These are phyloP conservation scores for Hypomyces rosellus DNA, from an alignment of 2,329 filamentous ascomycete species.

Conservation along the genomic window DNA sequence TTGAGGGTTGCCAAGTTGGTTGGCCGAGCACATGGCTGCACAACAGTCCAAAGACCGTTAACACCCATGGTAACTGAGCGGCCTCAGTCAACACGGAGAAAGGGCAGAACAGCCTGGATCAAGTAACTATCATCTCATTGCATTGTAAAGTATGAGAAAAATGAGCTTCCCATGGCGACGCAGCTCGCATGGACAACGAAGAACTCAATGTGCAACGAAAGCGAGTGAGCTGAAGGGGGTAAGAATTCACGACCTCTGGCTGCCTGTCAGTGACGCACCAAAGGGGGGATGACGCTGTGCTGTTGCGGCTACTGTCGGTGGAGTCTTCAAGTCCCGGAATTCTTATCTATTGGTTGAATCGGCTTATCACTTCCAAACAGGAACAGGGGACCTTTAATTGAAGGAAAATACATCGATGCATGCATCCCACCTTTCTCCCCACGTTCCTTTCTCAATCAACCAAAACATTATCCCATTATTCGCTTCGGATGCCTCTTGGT, in stretches of 20 bases:
- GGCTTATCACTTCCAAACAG: not conserved
- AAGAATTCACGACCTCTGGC: not conserved
- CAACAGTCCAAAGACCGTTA: conserved; percentile 92
- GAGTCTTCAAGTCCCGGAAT: not conserved
- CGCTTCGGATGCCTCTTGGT: not conserved
- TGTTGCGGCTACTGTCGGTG: not conserved
- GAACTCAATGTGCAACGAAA: not conserved
- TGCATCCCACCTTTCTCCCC: not conserved
- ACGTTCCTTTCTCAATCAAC: not conserved
- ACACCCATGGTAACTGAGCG: conserved; percentile 69
- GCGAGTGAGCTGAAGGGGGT: not conserved
- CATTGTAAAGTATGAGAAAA: not conserved
- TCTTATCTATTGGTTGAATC: conserved; percentile 7
- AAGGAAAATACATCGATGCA: not conserved
- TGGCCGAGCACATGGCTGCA: conserved; percentile 90
- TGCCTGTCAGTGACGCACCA: not conserved
- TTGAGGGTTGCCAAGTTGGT: conserved; percentile 96
- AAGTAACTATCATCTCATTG: not conserved
- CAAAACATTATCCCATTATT: not conserved
- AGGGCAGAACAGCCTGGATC: not conserved
- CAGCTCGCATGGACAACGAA: no score
- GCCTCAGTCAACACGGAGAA: not conserved
- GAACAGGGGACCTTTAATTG: not conserved
- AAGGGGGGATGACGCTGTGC: conserved; percentile 2
- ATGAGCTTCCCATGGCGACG: not conserved